These are phyloP conservation scores for Turritis glabra DNA, from an alignment of 345 rosid genomes.

Conservation along the genomic window DNA sequence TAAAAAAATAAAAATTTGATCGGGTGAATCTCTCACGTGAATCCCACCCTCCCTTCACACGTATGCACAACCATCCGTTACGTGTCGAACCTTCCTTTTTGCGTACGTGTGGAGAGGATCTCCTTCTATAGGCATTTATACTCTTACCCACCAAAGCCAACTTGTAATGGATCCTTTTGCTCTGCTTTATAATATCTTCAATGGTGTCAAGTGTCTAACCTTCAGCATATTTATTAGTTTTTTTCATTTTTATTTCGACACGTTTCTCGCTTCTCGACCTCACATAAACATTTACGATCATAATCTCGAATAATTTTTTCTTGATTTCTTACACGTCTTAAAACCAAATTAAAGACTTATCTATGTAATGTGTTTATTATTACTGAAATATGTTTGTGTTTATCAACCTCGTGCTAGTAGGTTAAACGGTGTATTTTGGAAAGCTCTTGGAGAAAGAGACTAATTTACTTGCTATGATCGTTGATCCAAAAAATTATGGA, in stretches of 20 bases:
- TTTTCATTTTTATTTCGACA: background rate
- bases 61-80: slow-evolving; percentile 30
- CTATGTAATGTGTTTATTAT: background rate
- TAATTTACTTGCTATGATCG: background rate
- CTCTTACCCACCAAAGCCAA: slow-evolving; percentile 34
- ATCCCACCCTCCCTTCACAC: slow-evolving; percentile 42
- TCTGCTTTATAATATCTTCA: slow-evolving; percentile 25
- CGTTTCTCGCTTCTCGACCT: slow-evolving; percentile 26
- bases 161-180: slow-evolving; percentile 23
- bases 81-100: slow-evolving; percentile 36
- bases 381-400: background rate
- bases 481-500: background rate
- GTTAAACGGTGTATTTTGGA: background rate
- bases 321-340: slow-evolving; percentile 3
- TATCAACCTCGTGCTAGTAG: background rate
- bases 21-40: slow-evolving; percentile 33
- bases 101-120: slow-evolving; percentile 30
- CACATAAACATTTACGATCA: slow-evolving; percentile 1
- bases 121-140: slow-evolving; percentile 34
- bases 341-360: background rate
- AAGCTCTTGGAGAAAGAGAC: background rate
- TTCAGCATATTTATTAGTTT: slow-evolving; percentile 4
- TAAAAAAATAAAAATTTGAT: background rate
- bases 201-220: slow-evolving; percentile 30
- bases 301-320: background rate